Percentiles rank a stretch among this genome's conserved stretches.
These are phyloP conservation scores for Lentinula detonsa DNA, from an alignment of 768 basidiomycete species.

Conservation along the genomic window DNA sequence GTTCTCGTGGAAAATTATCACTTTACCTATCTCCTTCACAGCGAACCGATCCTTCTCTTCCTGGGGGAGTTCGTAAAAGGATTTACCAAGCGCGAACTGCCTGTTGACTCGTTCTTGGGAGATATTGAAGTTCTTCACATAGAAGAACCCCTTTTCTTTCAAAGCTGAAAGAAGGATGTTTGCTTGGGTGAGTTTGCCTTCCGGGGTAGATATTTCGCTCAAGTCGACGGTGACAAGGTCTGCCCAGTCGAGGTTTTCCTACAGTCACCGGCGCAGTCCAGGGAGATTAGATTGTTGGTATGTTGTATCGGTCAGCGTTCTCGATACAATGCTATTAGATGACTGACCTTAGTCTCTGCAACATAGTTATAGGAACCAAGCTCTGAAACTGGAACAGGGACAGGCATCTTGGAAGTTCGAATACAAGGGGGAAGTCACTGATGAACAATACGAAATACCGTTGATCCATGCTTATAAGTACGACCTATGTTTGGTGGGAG, in stretches of 20 bases:
- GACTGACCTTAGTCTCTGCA: constrained; percentile 30
- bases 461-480: not conserved
- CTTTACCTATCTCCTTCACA: constrained; percentile 26
- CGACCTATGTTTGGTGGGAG: not conserved
- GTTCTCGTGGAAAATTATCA: not conserved
- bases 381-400: constrained; percentile 35
- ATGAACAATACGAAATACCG: not conserved
- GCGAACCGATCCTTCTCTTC: constrained; percentile 43
- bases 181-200: constrained; percentile 36
- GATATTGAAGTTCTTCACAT: constrained; percentile 46
- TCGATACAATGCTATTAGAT: not conserved
- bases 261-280: not conserved
- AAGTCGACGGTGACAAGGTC: constrained; percentile 43
- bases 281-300: not conserved
- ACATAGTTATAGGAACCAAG: constrained; percentile 33
- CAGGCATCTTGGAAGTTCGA: constrained; percentile 6
- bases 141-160: constrained; percentile 45
- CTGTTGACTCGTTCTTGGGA: constrained; percentile 40
- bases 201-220: constrained; percentile 28
- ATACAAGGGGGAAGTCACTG: not conserved
- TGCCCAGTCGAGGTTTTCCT: constrained; percentile 46
- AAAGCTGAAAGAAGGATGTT: constrained; percentile 35
- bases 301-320: not conserved
- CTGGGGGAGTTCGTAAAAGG: constrained; percentile 43
- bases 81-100: constrained; percentile 40